These are phyloP conservation scores for Trichoderma breve DNA, from an alignment of 2,329 filamentous ascomycete species.

Conservation along the genomic window DNA sequence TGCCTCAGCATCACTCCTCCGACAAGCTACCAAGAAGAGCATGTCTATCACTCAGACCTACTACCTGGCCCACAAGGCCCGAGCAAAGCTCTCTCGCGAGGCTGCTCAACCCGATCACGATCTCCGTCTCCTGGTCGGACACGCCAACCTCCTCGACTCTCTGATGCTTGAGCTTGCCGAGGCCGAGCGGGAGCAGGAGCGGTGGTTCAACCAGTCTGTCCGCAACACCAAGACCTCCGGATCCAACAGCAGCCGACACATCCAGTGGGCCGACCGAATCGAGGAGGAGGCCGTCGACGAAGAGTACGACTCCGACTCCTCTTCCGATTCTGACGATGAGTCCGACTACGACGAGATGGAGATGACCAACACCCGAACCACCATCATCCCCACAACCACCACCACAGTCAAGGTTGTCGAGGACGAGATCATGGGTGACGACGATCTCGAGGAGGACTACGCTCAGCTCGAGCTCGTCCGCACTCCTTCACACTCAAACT, in stretches of 20 bases:
- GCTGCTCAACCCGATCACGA: constrained; percentile 90
- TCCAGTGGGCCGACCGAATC: constrained; percentile 84
- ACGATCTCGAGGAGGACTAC: constrained; percentile 63
- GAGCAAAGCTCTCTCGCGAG: constrained; percentile 91
- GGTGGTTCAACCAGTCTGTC: constrained; percentile 96
- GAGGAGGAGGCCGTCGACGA: constrained; percentile 62
- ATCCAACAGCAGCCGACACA: constrained; percentile 60
- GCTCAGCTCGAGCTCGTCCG: constrained; percentile 65
- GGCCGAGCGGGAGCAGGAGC: constrained; percentile 92
- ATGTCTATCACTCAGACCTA: constrained; percentile 99
- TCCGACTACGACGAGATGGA: constrained; percentile 54
- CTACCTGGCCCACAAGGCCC: constrained; percentile 94
- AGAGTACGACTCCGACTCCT: constrained; percentile 60
- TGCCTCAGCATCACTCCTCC: constrained; percentile 32
- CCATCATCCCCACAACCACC: constrained; percentile 31
- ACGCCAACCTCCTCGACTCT: constrained; percentile 95
- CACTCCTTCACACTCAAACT: constrained; percentile 63
- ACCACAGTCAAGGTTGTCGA: constrained; percentile 37
- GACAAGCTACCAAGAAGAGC: constrained; percentile 62
- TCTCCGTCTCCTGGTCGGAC: constrained; percentile 90
- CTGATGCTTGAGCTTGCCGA: constrained; percentile 91
- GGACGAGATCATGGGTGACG: constrained; percentile 48
- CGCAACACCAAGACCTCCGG: constrained; percentile 67
- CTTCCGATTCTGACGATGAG: constrained; percentile 48
- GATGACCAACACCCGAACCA: constrained; percentile 46